Evolutionary conservation across 139 green algal genomes (phyloP), one percentile per base, ranked within the genome.

Genomic region (Trebouxia sp.): DNA sequence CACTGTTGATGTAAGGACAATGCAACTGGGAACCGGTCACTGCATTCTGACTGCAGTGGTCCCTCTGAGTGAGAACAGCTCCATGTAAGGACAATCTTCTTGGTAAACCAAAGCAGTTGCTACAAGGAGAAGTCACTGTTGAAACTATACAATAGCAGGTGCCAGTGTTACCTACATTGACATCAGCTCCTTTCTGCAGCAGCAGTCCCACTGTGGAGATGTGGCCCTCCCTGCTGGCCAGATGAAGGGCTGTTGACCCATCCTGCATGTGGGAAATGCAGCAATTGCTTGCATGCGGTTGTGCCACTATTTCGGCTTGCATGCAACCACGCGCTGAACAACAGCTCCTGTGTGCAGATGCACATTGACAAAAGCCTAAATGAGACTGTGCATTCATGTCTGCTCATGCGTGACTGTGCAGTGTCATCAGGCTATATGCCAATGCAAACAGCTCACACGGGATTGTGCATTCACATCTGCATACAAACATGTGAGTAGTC

Each of bases 211-310:
- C 28, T 22, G 28, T 22, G 10, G 45, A 15, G n/a, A 39, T 8
- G 30, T 48, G n/a, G 26, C 77, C 77, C 26, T 48, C 37, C 35
- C 42, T 65, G 11, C 58, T 41, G 32, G 77, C 77, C 30, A 82
- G 26, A 42, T 82, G 77, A 11, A 75, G 56, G 12, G 77, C n/a
- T 17, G 38, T 76, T 5, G 77, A 53, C 10, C 77, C 56, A n/a
- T 45, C 58, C 77, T 82, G 77, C 55, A 81, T 24, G 15, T 43
- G 0, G 17, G 14, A 43, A 37, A 32, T 38, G 56, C 22, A 67
- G 45, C 35, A 14, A 26, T 24, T 62, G 39, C 20, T 41, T 28
- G 41, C 28, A 12, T 62, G 3, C 26, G 39, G 0, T 14, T 38
- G 24, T 62, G 45, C 12, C 35, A 42, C 39, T n/a, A 35, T n/a